Evolutionary conservation across 371 early-diverging fungal genomes (phyloP).

Genomic region (Capillidium rhysosporum): DNA sequence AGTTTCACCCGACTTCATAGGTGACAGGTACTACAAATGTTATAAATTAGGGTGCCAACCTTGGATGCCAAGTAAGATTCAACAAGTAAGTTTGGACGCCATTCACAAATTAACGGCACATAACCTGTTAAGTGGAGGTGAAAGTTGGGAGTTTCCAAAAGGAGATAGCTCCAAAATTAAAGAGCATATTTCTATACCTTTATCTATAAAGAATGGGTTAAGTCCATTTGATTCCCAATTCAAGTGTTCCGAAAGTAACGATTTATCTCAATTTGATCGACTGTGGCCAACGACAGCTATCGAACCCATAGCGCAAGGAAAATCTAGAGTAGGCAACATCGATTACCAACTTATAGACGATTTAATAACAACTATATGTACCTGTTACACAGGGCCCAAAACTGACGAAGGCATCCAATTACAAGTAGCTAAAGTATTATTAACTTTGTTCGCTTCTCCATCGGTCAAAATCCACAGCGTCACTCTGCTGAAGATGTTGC

Average conservation of each 20-base stretch:
- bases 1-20: background rate
- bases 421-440: slow-evolving; percentile 39
- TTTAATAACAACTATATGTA: slow-evolving; percentile 20
- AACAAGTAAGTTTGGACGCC: slow-evolving; percentile 8
- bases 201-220: background rate
- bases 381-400: slow-evolving; percentile 24
- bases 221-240: background rate
- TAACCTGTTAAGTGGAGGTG: slow-evolving; percentile 7
- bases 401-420: slow-evolving; percentile 45
- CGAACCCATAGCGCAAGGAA: slow-evolving; percentile 14
- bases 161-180: background rate
- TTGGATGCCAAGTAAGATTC: slow-evolving; percentile 9
- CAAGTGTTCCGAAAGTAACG: slow-evolving; percentile 13
- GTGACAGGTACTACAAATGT: slow-evolving; percentile 8
- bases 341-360: slow-evolving; percentile 16
- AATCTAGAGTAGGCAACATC: slow-evolving; percentile 13
- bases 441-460: slow-evolving; percentile 18
- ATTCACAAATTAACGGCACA: slow-evolving; percentile 12
- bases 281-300: slow-evolving; percentile 15
- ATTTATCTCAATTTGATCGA: slow-evolving; percentile 15
- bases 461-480: slow-evolving; percentile 16
- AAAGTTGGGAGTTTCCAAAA: slow-evolving; percentile 6
- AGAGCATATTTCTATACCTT: no score
- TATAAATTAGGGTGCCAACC: slow-evolving; percentile 8
- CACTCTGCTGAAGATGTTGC: slow-evolving; percentile 24